These are phyloP conservation scores for Sextonia rubra DNA, from an alignment of 164 flowering plant genomes.

Conservation along the genomic window DNA sequence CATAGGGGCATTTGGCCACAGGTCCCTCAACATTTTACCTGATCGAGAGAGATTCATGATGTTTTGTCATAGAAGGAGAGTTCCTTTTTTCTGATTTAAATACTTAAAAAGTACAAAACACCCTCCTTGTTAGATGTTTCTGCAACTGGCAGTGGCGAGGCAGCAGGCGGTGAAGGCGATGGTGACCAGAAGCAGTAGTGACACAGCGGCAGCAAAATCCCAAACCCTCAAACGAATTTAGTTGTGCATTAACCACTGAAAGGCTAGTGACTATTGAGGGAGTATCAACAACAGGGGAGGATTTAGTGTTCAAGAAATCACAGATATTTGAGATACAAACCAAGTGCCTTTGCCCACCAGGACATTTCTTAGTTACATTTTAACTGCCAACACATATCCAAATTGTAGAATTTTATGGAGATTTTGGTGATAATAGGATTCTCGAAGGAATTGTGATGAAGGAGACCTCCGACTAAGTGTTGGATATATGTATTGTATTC, in stretches of 20 bases:
- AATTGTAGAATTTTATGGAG: slow-evolving; percentile 44
- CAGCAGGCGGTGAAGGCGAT: too few relatives aligned
- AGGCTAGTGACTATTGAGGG: slow-evolving; percentile 64
- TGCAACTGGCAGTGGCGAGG: too few relatives aligned
- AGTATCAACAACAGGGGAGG: slow-evolving; percentile 58
- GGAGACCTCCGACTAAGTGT: neutral
- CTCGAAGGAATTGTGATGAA: slow-evolving; percentile 64
- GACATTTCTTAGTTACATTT: slow-evolving; percentile 57
- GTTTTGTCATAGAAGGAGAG: too few relatives aligned
- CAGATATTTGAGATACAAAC: slow-evolving; percentile 54
- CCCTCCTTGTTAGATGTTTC: too few relatives aligned
- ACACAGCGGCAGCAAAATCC: too few relatives aligned
- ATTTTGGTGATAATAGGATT: slow-evolving; percentile 57
- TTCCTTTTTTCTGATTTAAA: too few relatives aligned
- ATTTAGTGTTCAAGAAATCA: slow-evolving; percentile 27
- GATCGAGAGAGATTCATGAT: too few relatives aligned
- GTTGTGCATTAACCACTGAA: slow-evolving; percentile 49
- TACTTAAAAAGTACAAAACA: too few relatives aligned
- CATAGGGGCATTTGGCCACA: too few relatives aligned
- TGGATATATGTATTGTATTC: too few relatives aligned
- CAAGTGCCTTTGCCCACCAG: slow-evolving; percentile 58
- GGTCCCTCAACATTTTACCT: too few relatives aligned
- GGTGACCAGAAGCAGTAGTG: too few relatives aligned
- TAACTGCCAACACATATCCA: slow-evolving; percentile 73
- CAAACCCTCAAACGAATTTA: slow-evolving; percentile 67